Evolutionary conservation across 2,329 filamentous ascomycete species (phyloP), one percentile per base, ranked within the genome.

Genomic region (Xylariomycetidae sp.): DNA sequence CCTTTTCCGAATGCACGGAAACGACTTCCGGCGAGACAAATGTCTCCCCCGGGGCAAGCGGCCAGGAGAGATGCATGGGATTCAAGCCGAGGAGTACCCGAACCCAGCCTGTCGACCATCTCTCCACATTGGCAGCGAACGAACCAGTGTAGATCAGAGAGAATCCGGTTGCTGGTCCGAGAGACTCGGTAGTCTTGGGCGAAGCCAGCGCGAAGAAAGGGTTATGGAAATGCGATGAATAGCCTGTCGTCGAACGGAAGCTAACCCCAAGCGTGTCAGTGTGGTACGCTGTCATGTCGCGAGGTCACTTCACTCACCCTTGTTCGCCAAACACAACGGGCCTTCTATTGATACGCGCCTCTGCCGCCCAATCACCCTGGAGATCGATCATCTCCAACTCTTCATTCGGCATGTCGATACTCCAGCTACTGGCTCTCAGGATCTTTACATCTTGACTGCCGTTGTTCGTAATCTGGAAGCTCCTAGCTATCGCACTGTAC

Each of bases 91-190:
- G 57, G 11, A 77, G 54, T 2, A 76, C 74, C 3, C 79, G 71
- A 0, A 77, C 75, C 37, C 77, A 65, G 0, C 78, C 78, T 25
- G 80, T 75, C 0, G 77, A 78, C 38, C 72, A 70, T 34, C 74
- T 75, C 45, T 82, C 77, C 1, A 80, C 68, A n/a, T 76, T 69
- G 1, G 72, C 73, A 2, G 67, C 61, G 44, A 81, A 82, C 1
- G 76, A 81, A 3, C 79, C 79, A 0, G 75, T 76, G 53, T 81
- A 83, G 13, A 83, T 63, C 2, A 82, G 64, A 1, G 74, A 80
- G 53, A 82, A 82, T 0, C 77, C 79, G 66, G 75, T 82, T 6
- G 73, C 77, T 23, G 80, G 69, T 2, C 79, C 79, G 2, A 68
- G 63, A 0, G 69, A 67, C 46, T 83, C 78, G 1, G 77, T 82